These are phyloP conservation scores for Lachancea meyersii DNA, from an alignment of 805 yeast genomes.

Conservation along the genomic window DNA sequence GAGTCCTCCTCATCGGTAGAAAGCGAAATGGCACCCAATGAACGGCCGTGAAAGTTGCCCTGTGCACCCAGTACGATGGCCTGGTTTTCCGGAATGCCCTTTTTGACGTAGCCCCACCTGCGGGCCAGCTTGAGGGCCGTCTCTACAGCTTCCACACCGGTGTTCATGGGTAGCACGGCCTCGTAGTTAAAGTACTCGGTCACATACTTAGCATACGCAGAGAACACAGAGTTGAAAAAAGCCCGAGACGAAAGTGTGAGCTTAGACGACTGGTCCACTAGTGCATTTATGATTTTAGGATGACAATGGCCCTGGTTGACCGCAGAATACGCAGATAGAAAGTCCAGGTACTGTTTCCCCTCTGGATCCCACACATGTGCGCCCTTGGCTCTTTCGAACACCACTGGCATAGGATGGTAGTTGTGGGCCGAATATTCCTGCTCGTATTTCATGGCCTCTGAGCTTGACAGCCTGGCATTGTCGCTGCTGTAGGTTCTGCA, in stretches of 20 bases:
- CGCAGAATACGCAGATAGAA: conserved; percentile 91
- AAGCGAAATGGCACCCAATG: conserved; percentile 91
- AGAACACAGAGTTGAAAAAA: conserved; percentile 82
- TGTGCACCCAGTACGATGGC: conserved; percentile 84
- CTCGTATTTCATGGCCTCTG: conserved; percentile 62
- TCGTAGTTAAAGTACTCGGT: conserved; percentile 89
- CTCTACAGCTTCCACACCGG: conserved; percentile 98
- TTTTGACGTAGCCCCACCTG: conserved; percentile 91
- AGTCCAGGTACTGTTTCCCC: conserved; percentile 88
- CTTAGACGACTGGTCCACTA: conserved; percentile 76
- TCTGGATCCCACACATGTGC: conserved; percentile 98
- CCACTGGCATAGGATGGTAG: conserved; percentile 95
- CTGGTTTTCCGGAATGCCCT: conserved; percentile 74
- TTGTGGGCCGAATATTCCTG: conserved; percentile 86
- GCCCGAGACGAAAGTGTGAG: conserved; percentile 92
- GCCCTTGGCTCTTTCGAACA: conserved; percentile 80
- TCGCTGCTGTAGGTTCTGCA: conserved; percentile 1
- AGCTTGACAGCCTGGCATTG: conserved; percentile 48
- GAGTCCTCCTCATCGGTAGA: conserved; percentile 89
- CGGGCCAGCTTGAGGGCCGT: conserved; percentile 90
- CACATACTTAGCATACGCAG: conserved; percentile 76
- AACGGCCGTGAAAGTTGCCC: conserved; percentile 94
- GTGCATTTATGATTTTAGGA: conserved; percentile 80
- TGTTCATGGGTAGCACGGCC: conserved; percentile 93
- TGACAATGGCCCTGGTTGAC: conserved; percentile 98